Evolutionary conservation across 2,329 filamentous ascomycete genomes (phyloP), one percentile per base, ranked within the genome.

Genomic region (Chrysosporium queenslandicum): DNA sequence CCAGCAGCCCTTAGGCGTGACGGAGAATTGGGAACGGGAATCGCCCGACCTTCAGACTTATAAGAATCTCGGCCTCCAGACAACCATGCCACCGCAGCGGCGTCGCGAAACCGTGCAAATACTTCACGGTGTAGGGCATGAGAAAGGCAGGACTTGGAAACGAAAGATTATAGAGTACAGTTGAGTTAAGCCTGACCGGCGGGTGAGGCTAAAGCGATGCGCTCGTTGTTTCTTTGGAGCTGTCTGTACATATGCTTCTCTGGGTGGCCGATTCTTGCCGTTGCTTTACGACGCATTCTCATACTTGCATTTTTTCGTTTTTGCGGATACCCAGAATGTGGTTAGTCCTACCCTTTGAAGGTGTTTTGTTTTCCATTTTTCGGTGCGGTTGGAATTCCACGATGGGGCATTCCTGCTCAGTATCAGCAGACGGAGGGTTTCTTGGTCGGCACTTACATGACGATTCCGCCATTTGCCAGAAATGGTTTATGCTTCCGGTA

Each of bases 91-190:
- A 6, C 54, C 46, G 7, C 54, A 50, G 12, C 52, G 51, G 14
- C 61, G 61, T 39, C 64, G 54, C 12, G 60, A 68, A 51, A 59
- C 61, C 3, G 58, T 64, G n/a, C 63, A 68, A 46, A 54, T 64
- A 43, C 59, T 68, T 54, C 59, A 57, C 9, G 60, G 66, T 45
- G 58, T 55, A 21, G 66, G 67, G 49, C 56, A 54, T 18, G 59
- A 66, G 14, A 66, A 65, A 8, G 62, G 66, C 20, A 64, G 60
- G 25, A 25, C 39, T 36, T 70, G 65, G 63, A 62, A 60, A 54
- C 60, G 68, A 21, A 58, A 64, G 40, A 62, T 69, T 43, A 55
- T 69, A 9, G 67, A 71, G 51, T 70, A 68, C 54, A 63, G 56
- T 36, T 69, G 41, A 46, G 32, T 41, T 6, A 29, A 25, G 18